These are phyloP conservation scores for Chaetomium sp. DNA, from an alignment of 2,329 filamentous ascomycete genomes.

Conservation along the genomic window DNA sequence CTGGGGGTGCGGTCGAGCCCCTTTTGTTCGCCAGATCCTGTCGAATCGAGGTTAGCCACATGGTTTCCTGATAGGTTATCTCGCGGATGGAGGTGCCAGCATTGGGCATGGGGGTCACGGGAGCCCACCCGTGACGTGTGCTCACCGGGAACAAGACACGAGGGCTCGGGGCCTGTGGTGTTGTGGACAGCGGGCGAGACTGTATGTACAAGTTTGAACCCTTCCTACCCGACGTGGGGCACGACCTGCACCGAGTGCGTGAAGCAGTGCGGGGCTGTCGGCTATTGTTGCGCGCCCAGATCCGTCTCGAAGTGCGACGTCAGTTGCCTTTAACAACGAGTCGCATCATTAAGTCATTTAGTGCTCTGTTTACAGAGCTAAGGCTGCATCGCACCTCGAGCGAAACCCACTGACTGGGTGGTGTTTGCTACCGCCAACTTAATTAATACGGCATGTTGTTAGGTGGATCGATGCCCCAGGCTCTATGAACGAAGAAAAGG, in stretches of 20 bases:
- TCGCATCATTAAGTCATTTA: neutral
- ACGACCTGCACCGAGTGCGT: neutral
- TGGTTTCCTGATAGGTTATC: neutral
- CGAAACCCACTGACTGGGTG: neutral
- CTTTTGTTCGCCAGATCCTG: neutral
- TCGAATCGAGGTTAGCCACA: constrained; percentile 20
- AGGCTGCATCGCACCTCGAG: neutral
- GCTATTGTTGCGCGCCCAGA: neutral
- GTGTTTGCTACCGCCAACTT: neutral
- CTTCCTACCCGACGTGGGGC: neutral
- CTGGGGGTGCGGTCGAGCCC: neutral
- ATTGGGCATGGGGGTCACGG: neutral
- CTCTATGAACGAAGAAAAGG: too few relatives aligned
- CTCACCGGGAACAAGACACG: neutral
- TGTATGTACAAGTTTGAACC: neutral
- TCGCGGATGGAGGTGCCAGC: neutral
- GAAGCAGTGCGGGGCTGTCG: neutral
- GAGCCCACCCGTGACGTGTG: neutral
- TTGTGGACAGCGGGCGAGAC: neutral
- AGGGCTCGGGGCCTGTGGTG: neutral
- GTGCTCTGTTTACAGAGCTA: neutral
- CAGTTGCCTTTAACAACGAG: neutral
- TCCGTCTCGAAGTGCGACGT: neutral
- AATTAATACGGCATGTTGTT: too few relatives aligned
- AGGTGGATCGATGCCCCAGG: too few relatives aligned